These are phyloP conservation scores for Aphanomyces euteiches DNA, from an alignment of 352 stramenopile species.

Conservation along the genomic window DNA sequence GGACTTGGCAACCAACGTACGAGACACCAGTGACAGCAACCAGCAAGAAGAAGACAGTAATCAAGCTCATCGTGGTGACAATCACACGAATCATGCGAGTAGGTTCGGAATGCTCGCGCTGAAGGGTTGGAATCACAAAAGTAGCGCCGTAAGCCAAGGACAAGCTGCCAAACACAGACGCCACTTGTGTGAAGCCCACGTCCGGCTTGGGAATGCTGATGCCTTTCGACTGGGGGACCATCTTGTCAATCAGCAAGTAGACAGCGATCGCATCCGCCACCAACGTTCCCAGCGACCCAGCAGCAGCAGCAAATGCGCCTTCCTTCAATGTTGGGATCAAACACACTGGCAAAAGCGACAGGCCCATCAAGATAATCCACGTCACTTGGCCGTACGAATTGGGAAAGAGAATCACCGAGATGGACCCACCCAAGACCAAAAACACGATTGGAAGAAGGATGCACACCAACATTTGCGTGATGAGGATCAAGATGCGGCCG, in stretches of 20 bases:
- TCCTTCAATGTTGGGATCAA: constrained; percentile 33
- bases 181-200: constrained; percentile 23
- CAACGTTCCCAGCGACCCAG: constrained; percentile 37
- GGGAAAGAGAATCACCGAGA: constrained; percentile 29
- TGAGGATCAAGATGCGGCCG: constrained; percentile 52
- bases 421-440: constrained; percentile 29
- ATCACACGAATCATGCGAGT: constrained; percentile 60
- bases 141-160: constrained; percentile 57
- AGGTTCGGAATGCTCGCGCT: constrained; percentile 56
- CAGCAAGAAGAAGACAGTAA: constrained; percentile 43
- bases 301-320: constrained; percentile 11
- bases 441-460: constrained; percentile 26
- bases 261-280: constrained; percentile 32
- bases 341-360: constrained; percentile 30
- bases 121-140: constrained; percentile 60
- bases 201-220: constrained; percentile 22
- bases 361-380: constrained; percentile 34
- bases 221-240: constrained; percentile 18
- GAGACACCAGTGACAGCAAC: constrained; percentile 22
- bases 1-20: constrained; percentile 31
- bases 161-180: constrained; percentile 44
- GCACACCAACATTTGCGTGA: constrained; percentile 31
- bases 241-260: constrained; percentile 27
- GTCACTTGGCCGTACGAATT: constrained; percentile 27
- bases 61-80: constrained; percentile 46